phyloP scores from a whole-genome alignment of 352 stramenopile species.

The Pythium scleroteichum region DNA sequence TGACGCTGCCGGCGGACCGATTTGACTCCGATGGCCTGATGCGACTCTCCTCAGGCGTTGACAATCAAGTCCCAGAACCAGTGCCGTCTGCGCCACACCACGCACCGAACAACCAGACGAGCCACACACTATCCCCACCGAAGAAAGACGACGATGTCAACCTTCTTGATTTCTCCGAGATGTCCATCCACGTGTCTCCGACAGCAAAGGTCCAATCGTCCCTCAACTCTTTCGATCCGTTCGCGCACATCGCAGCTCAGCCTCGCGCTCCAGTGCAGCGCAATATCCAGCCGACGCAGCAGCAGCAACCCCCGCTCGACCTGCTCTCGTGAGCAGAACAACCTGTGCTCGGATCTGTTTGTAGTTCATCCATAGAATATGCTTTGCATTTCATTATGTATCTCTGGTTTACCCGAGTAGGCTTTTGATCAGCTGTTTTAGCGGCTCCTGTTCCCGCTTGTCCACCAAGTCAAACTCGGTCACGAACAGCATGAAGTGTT shows the following conservation, averaged over 20 bases:
- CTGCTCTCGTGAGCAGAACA: constrained; percentile 35
- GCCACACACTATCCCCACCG: neutral
- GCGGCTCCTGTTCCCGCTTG: constrained; percentile 92
- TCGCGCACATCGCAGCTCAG: constrained; percentile 27
- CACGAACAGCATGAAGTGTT: constrained; percentile 98
- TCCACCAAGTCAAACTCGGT: constrained; percentile 94
- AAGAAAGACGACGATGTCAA: constrained; percentile 39
- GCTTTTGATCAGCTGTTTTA: constrained; percentile 95
- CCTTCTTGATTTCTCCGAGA: constrained; percentile 70
- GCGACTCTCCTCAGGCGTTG: constrained; percentile 14
- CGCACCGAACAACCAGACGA: constrained; percentile 1
- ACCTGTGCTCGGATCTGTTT: neutral
- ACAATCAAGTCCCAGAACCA: constrained; percentile 19
- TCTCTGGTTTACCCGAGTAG: constrained; percentile 47
- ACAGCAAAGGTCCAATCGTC: constrained; percentile 20
- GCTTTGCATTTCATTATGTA: no score
- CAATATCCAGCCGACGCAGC: constrained; percentile 14
- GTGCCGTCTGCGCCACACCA: neutral
- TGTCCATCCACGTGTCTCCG: constrained; percentile 50
- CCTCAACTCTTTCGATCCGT: constrained; percentile 44
- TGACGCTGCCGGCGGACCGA: constrained; percentile 18
- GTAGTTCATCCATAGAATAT: no score
- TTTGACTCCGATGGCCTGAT: constrained; percentile 28
- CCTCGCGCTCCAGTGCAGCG: constrained; percentile 17
- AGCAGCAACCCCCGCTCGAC: constrained; percentile 35